phyloP scores from a whole-genome alignment of 2,329 filamentous ascomycete genomes.

The Ceratocystis ficicola region DNA sequence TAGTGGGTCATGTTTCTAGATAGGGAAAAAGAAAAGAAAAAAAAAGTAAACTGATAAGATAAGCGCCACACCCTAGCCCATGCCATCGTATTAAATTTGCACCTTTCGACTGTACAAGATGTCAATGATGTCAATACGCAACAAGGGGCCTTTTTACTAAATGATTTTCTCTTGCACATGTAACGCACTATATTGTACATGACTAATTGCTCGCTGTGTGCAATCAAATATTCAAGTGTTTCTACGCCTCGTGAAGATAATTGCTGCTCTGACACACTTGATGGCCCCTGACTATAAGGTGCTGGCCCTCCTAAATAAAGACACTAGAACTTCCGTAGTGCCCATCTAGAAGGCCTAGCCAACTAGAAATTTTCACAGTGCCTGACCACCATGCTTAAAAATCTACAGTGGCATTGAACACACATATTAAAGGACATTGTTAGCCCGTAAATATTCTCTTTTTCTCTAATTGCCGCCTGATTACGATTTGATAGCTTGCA shows the following conservation, averaged over 20 bases:
- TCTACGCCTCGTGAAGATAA: neutral
- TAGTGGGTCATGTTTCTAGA: neutral
- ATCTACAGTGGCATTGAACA: neutral
- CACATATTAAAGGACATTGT: too few species aligned
- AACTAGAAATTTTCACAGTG: slow-evolving; percentile 6
- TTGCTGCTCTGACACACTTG: neutral
- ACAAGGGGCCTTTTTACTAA: neutral
- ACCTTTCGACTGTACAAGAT: neutral
- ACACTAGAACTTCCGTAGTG: neutral
- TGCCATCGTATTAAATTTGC: neutral
- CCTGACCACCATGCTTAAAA: neutral
- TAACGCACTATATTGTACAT: too few species aligned
- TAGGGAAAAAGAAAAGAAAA: neutral
- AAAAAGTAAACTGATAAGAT: slow-evolving; percentile 12
- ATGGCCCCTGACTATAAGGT: neutral
- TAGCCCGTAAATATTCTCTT: neutral
- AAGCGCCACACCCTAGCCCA: slow-evolving; percentile 17
- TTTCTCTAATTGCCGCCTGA: neutral
- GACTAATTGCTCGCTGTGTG: too few species aligned
- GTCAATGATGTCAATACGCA: slow-evolving; percentile 14
- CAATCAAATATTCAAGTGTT: neutral
- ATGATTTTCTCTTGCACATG: neutral
- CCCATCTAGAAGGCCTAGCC: neutral
- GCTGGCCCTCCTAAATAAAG: neutral
- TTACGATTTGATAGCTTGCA: neutral